A percentile compares a stretch with the other conserved stretches of the same genome.
Conservation (phyloP, 148 eudicot species). For the Selenicereus undatus region DNA sequence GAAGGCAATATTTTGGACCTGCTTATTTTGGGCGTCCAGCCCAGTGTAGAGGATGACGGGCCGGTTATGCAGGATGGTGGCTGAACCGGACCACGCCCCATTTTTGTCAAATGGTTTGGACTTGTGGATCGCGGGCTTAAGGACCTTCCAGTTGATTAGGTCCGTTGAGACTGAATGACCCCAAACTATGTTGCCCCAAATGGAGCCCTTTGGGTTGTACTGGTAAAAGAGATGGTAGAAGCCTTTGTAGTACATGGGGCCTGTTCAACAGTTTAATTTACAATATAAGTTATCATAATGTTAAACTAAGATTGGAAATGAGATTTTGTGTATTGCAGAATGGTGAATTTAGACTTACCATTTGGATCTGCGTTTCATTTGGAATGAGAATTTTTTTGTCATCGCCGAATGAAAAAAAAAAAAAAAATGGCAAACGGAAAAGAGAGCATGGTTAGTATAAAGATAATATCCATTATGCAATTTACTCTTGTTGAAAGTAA, state of each 20-base stretch:
- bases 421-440: not conserved
- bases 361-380: conserved; percentile 53
- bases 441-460: conserved; percentile 5
- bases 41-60: conserved; percentile 72
- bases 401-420: not conserved
- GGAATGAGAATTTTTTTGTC: not conserved
- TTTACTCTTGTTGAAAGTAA: too few species aligned
- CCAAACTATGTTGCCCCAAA: conserved; percentile 83
- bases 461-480: not conserved
- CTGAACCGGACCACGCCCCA: conserved; percentile 75
- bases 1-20: conserved; percentile 70
- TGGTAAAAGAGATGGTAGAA: conserved; percentile 62
- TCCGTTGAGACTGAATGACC: conserved; percentile 69
- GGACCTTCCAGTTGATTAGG: conserved; percentile 51
- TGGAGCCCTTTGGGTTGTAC: conserved; percentile 59
- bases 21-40: conserved; percentile 29
- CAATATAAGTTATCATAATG: not conserved
- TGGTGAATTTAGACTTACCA: conserved; percentile 37
- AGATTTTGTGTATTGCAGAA: not conserved
- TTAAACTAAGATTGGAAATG: too few species aligned
- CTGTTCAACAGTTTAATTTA: conserved; percentile 26
- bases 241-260: conserved; percentile 65
- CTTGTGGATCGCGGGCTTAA: conserved; percentile 51
- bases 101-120: conserved; percentile 49
- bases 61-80: conserved; percentile 44